A percentile compares a stretch with the other conserved stretches of the same genome.
Evolutionary conservation across 208 protist species (phyloP).

Genomic region (Angomonas deanei): DNA sequence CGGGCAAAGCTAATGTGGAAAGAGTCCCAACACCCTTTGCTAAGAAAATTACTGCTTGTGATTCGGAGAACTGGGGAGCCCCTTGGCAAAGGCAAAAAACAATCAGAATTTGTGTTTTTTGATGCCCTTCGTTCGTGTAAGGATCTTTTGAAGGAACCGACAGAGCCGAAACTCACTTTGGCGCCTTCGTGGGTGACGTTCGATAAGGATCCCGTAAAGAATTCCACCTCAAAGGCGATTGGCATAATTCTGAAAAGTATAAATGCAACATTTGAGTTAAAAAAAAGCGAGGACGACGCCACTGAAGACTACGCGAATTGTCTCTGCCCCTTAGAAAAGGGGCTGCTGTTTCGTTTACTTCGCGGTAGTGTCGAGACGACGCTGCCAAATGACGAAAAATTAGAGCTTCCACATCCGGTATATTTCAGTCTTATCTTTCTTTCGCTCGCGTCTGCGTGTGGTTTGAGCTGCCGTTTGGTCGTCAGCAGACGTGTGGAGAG

Average conservation of each 20-base stretch:
- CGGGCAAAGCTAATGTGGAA: slow-evolving; percentile 55
- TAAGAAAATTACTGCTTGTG: slow-evolving; percentile 42
- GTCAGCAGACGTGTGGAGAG: slow-evolving; percentile 10
- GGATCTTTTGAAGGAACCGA: slow-evolving; percentile 4
- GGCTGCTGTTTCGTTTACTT: not conserved
- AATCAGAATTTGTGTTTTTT: not conserved
- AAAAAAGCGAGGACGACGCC: not conserved
- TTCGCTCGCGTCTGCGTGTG: slow-evolving; percentile 34
- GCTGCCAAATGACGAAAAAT: not conserved
- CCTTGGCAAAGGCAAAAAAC: slow-evolving; percentile 1
- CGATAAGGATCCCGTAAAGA: slow-evolving; percentile 30
- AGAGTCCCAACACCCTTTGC: slow-evolving; percentile 42
- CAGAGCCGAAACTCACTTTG: slow-evolving; percentile 27
- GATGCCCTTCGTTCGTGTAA: not conserved
- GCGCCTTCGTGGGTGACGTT: slow-evolving; percentile 60
- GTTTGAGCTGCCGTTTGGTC: slow-evolving; percentile 41
- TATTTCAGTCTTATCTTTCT: slow-evolving; percentile 55
- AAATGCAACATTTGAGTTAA: slow-evolving; percentile 27
- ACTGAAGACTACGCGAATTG: not conserved
- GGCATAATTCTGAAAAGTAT: slow-evolving; percentile 26
- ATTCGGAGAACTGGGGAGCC: slow-evolving; percentile 5
- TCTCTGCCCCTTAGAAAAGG: not conserved
- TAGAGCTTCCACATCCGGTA: slow-evolving; percentile 30
- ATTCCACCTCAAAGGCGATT: slow-evolving; percentile 43
- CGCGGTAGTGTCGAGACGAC: not conserved